A percentile compares a stretch with the other conserved stretches of the same genome.
Evolutionary conservation across 805 yeast genomes (phyloP).

Genomic region (Helenozyma baotianmanensis): DNA sequence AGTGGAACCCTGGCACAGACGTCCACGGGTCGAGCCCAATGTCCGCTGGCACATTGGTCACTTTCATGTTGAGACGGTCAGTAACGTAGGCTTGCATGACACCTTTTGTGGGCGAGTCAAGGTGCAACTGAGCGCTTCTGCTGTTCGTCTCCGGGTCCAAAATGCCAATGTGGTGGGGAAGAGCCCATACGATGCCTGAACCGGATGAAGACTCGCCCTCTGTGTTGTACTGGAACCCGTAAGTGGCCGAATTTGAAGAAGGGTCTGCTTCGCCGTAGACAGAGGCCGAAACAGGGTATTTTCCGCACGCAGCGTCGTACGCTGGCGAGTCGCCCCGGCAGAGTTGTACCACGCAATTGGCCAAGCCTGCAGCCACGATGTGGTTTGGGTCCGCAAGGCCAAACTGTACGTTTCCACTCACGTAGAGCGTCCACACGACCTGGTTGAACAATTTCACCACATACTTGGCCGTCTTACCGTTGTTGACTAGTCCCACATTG

Average conservation of each 20-base stretch:
- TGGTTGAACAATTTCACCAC: constrained; percentile 50
- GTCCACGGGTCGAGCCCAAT: constrained; percentile 57
- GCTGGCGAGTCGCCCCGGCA: constrained; percentile 43
- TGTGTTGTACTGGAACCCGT: constrained; percentile 25
- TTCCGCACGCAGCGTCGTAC: constrained; percentile 63
- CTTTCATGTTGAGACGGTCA: constrained; percentile 37
- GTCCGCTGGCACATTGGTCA: constrained; percentile 35
- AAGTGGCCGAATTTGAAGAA: constrained; percentile 20
- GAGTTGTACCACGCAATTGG: constrained; percentile 50
- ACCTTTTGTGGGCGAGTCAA: constrained; percentile 52
- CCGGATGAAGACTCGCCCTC: constrained; percentile 25
- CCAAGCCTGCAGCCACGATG: constrained; percentile 21
- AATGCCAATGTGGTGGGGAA: constrained; percentile 48
- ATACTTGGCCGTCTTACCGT: constrained; percentile 47
- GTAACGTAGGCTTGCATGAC: constrained; percentile 42
- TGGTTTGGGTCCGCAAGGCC: constrained; percentile 28
- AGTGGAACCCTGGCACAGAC: constrained; percentile 16
- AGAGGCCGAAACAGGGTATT: constrained; percentile 47
- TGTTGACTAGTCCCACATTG: constrained; percentile 21
- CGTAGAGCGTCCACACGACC: constrained; percentile 65
- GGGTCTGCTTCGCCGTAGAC: constrained; percentile 34
- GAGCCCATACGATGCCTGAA: constrained; percentile 41
- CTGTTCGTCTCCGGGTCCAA: constrained; percentile 24
- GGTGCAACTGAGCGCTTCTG: constrained; percentile 26
- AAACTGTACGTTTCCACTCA: constrained; percentile 34